phyloP scores from a whole-genome alignment of 2,329 filamentous ascomycete species.

The Monilinia aucupariae region DNA sequence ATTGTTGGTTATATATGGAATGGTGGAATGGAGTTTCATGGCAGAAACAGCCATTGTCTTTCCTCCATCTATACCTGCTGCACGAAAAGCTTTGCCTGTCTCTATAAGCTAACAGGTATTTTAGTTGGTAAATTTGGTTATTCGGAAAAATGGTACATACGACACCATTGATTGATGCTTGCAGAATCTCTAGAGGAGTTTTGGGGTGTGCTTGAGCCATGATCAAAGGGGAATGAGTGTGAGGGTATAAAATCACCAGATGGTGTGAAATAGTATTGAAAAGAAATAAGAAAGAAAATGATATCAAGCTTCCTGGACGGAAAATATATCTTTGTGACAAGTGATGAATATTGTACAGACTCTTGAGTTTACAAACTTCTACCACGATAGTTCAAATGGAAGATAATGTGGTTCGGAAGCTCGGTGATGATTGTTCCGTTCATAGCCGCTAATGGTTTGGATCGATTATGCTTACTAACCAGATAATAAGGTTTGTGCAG shows the following conservation, averaged over 20 bases:
- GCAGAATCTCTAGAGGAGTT: slow-evolving; percentile 39
- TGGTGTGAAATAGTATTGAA: not conserved
- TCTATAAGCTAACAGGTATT: slow-evolving; percentile 46
- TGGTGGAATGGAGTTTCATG: slow-evolving; percentile 24
- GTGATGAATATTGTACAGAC: not conserved
- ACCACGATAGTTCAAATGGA: not conserved
- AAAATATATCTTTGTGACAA: not conserved
- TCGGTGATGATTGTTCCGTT: slow-evolving; percentile 1
- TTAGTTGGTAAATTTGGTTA: slow-evolving; percentile 14
- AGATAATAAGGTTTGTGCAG: not conserved
- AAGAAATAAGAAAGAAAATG: too few species aligned
- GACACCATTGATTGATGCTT: slow-evolving; percentile 50
- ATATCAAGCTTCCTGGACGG: not conserved
- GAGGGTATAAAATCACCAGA: not conserved
- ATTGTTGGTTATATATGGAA: slow-evolving; percentile 31
- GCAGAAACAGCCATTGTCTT: slow-evolving; percentile 35
- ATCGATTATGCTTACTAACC: not conserved
- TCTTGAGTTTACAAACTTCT: not conserved
- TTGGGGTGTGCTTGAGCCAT: slow-evolving; percentile 26
- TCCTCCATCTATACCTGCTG: slow-evolving; percentile 43
- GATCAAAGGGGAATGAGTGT: not conserved
- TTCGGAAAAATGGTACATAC: slow-evolving; percentile 38
- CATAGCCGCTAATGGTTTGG: not conserved
- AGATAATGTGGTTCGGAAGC: not conserved
- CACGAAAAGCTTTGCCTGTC: slow-evolving; percentile 51